Conservation (phyloP, 495 filamentous ascomycete genomes). For the Usnea hakonensis region DNA sequence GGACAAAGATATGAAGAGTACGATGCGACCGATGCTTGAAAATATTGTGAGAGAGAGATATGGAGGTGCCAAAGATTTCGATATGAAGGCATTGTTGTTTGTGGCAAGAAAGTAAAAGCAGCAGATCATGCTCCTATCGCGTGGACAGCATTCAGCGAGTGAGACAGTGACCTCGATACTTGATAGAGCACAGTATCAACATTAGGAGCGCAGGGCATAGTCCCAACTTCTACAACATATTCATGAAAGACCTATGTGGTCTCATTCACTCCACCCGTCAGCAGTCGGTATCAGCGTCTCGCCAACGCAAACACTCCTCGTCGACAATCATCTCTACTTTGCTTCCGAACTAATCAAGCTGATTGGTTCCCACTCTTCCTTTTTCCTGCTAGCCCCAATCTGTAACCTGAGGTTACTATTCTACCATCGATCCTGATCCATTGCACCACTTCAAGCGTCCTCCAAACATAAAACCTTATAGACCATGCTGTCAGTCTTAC, state of each 20-base stretch:
- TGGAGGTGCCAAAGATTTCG: background rate
- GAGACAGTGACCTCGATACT: background rate
- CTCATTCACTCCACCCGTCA: too few species aligned
- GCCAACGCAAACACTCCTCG: too few species aligned
- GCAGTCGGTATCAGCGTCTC: background rate
- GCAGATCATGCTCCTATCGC: background rate
- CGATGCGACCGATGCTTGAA: slow-evolving; percentile 6
- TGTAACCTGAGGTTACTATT: too few species aligned
- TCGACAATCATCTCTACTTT: too few species aligned
- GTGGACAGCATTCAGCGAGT: background rate
- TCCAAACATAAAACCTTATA: too few species aligned
- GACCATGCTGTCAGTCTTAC: too few species aligned
- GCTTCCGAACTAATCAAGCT: too few species aligned
- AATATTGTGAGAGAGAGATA: slow-evolving; percentile 9
- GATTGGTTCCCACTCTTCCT: too few species aligned
- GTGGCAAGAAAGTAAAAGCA: slow-evolving; percentile 5
- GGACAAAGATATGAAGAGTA: slow-evolving; percentile 8
- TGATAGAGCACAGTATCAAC: background rate
- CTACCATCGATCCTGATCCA: too few species aligned
- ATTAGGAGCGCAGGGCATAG: background rate
- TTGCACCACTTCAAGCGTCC: too few species aligned
- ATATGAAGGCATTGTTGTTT: slow-evolving; percentile 6
- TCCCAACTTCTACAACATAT: background rate
- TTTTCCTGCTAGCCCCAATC: too few species aligned
- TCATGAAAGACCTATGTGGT: background rate